Conservation (phyloP, 2,329 filamentous ascomycete species). For the Xylaria arbuscula region DNA sequence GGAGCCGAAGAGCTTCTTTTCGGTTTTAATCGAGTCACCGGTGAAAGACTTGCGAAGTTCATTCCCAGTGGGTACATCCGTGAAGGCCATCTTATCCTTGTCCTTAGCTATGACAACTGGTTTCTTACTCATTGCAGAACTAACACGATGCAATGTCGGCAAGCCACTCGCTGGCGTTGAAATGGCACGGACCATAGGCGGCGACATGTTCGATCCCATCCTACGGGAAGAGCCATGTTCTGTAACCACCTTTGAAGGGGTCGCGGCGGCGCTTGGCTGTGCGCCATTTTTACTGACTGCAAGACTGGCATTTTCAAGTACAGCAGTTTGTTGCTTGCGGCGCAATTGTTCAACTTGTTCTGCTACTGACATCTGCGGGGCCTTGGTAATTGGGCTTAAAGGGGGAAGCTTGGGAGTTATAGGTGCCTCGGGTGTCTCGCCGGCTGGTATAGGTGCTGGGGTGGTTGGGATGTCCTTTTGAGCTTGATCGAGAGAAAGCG, state of each 20-base stretch:
- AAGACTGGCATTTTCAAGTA: slow-evolving; percentile 47
- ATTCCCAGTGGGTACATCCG: slow-evolving; percentile 45
- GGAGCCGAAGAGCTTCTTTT: slow-evolving; percentile 75
- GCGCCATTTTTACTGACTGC: slow-evolving; percentile 42
- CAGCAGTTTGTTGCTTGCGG: slow-evolving; percentile 58
- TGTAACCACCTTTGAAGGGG: slow-evolving; percentile 39
- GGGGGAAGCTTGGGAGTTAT: slow-evolving; percentile 39
- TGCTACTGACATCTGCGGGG: slow-evolving; percentile 43
- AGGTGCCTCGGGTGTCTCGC: slow-evolving; percentile 34
- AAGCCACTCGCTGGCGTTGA: slow-evolving; percentile 59
- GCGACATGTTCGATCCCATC: slow-evolving; percentile 59
- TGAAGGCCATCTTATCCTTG: slow-evolving; percentile 43
- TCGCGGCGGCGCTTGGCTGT: slow-evolving; percentile 30
- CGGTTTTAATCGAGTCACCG: slow-evolving; percentile 61
- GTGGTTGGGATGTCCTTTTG: slow-evolving; percentile 36
- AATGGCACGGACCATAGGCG: slow-evolving; percentile 65
- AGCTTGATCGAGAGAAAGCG: slow-evolving; percentile 25
- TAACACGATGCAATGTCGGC: slow-evolving; percentile 59
- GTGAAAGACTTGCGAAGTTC: slow-evolving; percentile 50
- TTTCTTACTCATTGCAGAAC: slow-evolving; percentile 58
- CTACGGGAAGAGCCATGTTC: slow-evolving; percentile 59
- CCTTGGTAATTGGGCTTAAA: slow-evolving; percentile 23
- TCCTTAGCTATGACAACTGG: slow-evolving; percentile 49
- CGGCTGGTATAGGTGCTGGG: slow-evolving; percentile 42
- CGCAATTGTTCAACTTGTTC: slow-evolving; percentile 57